These are phyloP conservation scores for Tuber magnatum DNA, from an alignment of 495 filamentous ascomycete genomes.

Conservation along the genomic window DNA sequence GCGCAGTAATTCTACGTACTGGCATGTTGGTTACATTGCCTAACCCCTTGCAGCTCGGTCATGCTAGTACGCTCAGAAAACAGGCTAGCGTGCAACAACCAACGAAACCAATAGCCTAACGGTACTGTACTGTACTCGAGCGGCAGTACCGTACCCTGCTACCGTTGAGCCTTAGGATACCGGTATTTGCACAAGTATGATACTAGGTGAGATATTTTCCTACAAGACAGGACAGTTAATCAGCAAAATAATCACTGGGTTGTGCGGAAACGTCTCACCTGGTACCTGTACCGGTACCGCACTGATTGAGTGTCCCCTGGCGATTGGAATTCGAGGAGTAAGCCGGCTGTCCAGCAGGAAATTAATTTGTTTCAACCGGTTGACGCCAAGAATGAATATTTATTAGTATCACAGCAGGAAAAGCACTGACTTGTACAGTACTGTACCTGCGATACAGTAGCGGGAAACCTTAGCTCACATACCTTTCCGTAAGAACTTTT, in stretches of 20 bases:
- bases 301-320: background rate
- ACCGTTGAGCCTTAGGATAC: too few species aligned
- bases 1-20: background rate
- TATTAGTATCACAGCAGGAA: background rate
- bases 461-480: too few species aligned
- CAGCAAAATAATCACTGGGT: too few species aligned
- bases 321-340: background rate
- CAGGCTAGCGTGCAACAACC: background rate
- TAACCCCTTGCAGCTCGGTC: background rate
- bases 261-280: too few species aligned
- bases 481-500: too few species aligned
- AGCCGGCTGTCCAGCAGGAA: background rate
- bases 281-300: too few species aligned
- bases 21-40: background rate
- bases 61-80: background rate
- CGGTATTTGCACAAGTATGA: too few species aligned
- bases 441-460: background rate
- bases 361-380: background rate
- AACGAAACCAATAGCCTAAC: background rate
- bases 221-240: too few species aligned
- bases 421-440: background rate
- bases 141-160: too few species aligned
- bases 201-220: too few species aligned
- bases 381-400: background rate
- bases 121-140: too few species aligned